Conservation (phyloP, 352 stramenopile species). For the Phytophthora hybrid region DNA sequence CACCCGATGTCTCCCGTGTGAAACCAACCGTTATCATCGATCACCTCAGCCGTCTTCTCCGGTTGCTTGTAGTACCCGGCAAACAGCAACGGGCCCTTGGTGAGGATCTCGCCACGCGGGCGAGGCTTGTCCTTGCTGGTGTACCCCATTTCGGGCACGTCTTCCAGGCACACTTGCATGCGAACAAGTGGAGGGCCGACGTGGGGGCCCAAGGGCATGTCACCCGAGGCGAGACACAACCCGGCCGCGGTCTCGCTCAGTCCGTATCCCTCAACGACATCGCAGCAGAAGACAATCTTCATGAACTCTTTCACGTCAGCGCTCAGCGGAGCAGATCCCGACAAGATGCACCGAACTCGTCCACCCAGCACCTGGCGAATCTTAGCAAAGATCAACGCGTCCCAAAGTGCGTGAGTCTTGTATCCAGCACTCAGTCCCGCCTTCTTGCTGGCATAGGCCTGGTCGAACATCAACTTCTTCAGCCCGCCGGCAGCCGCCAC, state of each 20-base stretch:
- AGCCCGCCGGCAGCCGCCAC: conserved; percentile 64
- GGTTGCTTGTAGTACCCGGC: conserved; percentile 96
- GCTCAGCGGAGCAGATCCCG: conserved; percentile 94
- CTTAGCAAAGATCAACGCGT: conserved; percentile 96
- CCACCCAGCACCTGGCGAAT: conserved; percentile 93
- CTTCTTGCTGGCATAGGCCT: conserved; percentile 68
- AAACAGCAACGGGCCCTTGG: conserved; percentile 86
- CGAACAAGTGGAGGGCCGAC: conserved; percentile 91
- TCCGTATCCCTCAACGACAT: conserved; percentile 96
- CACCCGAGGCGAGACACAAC: conserved; percentile 69
- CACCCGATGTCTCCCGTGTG: conserved; percentile 97
- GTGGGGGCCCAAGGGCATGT: conserved; percentile 85
- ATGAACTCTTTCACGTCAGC: conserved; percentile 97
- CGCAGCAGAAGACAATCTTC: conserved; percentile 93
- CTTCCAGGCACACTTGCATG: conserved; percentile 93
- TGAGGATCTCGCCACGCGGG: conserved; percentile 70
- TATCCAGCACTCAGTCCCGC: conserved; percentile 56
- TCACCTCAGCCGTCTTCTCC: conserved; percentile 91
- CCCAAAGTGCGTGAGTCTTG: conserved; percentile 90
- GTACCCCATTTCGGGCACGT: conserved; percentile 98
- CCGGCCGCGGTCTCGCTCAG: conserved; percentile 94
- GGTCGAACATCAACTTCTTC: conserved; percentile 79
- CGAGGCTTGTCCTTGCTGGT: conserved; percentile 79
- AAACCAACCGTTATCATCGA: conserved; percentile 97
- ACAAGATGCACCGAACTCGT: conserved; percentile 91